phyloP scores from a whole-genome alignment of 768 basidiomycete species.

The Sporobolomyces roseus region DNA sequence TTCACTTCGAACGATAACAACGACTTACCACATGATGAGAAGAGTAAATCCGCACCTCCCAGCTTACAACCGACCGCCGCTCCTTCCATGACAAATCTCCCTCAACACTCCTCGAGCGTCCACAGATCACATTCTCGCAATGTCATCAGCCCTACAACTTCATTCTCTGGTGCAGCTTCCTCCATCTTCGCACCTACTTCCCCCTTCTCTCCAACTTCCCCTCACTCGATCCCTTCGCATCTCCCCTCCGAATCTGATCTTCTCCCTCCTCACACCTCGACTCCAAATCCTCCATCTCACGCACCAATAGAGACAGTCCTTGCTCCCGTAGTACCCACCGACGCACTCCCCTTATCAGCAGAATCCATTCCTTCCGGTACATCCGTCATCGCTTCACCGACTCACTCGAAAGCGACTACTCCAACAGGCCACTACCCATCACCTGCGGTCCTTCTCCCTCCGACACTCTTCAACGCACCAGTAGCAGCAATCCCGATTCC shows the following conservation, averaged over 20 bases:
- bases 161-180: constrained; percentile 24
- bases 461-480: constrained; percentile 39
- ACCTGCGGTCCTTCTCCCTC: constrained; percentile 38
- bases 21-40: neutral
- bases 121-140: too few relatives aligned
- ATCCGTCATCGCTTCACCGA: constrained; percentile 33
- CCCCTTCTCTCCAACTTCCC: constrained; percentile 1
- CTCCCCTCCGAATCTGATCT: constrained; percentile 14
- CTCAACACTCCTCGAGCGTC: neutral
- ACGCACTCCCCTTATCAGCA: constrained; percentile 24
- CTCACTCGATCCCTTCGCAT: neutral
- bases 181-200: constrained; percentile 27
- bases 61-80: neutral
- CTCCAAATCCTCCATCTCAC: constrained; percentile 21
- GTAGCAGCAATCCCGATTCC: constrained; percentile 41
- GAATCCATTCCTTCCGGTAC: constrained; percentile 38
- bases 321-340: constrained; percentile 27
- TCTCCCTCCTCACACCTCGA: constrained; percentile 27
- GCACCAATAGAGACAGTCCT: constrained; percentile 34
- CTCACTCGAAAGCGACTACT: constrained; percentile 1
- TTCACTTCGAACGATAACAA: constrained; percentile 1
- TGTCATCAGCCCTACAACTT: constrained; percentile 15
- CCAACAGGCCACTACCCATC: constrained; percentile 17
- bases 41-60: neutral
- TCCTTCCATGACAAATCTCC: neutral